A percentile compares a stretch with the other conserved stretches of the same genome.
Evolutionary conservation across 2,329 filamentous ascomycete genomes (phyloP).

Genomic region (Paraphoma chrysanthemicola): DNA sequence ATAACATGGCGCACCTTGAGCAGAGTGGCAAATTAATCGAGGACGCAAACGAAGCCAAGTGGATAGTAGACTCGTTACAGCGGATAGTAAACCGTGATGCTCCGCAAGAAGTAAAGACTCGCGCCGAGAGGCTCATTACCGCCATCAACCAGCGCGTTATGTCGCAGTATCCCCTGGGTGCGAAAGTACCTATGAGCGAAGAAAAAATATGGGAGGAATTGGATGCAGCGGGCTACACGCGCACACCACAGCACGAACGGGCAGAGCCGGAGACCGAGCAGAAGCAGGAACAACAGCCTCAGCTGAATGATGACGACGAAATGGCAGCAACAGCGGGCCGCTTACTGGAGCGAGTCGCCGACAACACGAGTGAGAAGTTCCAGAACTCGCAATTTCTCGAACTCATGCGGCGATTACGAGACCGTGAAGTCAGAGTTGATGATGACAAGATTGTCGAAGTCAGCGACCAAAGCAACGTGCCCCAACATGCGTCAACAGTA

Average conservation of each 20-base stretch:
- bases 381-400: slow-evolving; percentile 77
- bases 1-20: slow-evolving; percentile 35
- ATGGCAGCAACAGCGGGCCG: slow-evolving; percentile 75
- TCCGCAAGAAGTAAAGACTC: slow-evolving; percentile 31
- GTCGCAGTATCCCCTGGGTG: slow-evolving; percentile 42
- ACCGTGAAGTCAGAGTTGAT: slow-evolving; percentile 74
- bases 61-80: slow-evolving; percentile 41
- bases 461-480: slow-evolving; percentile 24
- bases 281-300: slow-evolving; percentile 30
- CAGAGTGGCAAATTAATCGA: slow-evolving; percentile 29
- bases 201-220: slow-evolving; percentile 39
- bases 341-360: slow-evolving; percentile 71
- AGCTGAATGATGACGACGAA: slow-evolving; percentile 64
- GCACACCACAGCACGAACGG: slow-evolving; percentile 22
- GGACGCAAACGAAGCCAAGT: slow-evolving; percentile 42
- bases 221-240: slow-evolving; percentile 38
- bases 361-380: slow-evolving; percentile 77
- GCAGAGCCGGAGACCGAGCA: slow-evolving; percentile 37
- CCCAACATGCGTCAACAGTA: not conserved
- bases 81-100: slow-evolving; percentile 34
- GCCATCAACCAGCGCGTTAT: slow-evolving; percentile 45
- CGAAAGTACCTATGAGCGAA: slow-evolving; percentile 25
- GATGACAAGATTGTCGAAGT: slow-evolving; percentile 71
- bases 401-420: slow-evolving; percentile 77
- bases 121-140: slow-evolving; percentile 34